Base-by-base conservation (phyloP, 2,329 filamentous ascomycete genomes). In the Colletotrichum sp. region DNA sequence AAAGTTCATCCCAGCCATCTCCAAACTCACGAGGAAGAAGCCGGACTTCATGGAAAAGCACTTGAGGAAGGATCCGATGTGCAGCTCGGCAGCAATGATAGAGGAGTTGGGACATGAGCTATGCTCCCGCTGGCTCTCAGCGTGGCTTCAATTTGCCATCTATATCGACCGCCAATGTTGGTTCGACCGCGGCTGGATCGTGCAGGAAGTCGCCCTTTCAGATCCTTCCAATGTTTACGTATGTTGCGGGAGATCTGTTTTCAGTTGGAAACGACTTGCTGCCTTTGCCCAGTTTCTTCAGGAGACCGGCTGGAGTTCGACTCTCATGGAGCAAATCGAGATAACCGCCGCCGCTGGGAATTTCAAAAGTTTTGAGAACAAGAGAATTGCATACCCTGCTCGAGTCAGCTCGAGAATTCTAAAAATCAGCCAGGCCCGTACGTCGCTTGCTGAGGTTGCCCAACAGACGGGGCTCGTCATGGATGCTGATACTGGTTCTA, bases 181-280 rank as follows among this genome's bases (percentile, higher is more conserved):
- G 69, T 79, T 79, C 16, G 68, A 76, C 18, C 78, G 78, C 21
- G 78, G 78, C 13, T 79, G 78, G 78, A 71, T 79, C 2, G 61
- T 79, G 0, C 78, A 79, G 10, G 78, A 79, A 15, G 67, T 78
- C 5, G 34, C 72, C 6, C 67, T 79, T n/a, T 69, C 78, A 0
- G 66, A 74, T 48, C 66, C 65, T 15, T 9, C 57, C 3, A 21
- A 52, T 6, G 74, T 65, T 5, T 72, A 77, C 16, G 60, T 79
- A 13, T 73, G 74, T n/a, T 77, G 74, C 5, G 77, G 77, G 8
- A 72, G 30, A 2, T 52, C 36, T 1, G 48, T 71, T 16, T 63
- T 77, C 30, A 67, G 48, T 15, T 76, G 26, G 75, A 71, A 73
- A 67, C 68, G 60, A 1, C 70, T 67, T 7, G 38, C 34, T 6